These are phyloP conservation scores for Penicillium verrucosum DNA, from an alignment of 2,329 filamentous ascomycete genomes.

Conservation along the genomic window DNA sequence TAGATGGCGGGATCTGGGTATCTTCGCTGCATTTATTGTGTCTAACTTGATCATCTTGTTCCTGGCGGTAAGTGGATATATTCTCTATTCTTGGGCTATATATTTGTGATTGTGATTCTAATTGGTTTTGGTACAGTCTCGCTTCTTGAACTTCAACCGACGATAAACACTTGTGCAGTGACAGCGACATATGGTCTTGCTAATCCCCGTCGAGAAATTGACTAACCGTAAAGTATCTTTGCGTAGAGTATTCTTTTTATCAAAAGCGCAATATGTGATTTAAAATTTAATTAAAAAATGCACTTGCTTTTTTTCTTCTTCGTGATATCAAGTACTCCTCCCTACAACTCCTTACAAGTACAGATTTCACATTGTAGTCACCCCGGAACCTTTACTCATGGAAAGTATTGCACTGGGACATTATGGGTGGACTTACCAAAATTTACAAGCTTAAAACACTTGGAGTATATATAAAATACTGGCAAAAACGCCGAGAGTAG, in stretches of 20 bases:
- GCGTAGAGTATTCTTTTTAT: neutral
- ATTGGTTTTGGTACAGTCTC: slow-evolving; percentile 29
- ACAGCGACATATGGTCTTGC: neutral
- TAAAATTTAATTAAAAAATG: neutral
- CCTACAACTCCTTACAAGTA: no score
- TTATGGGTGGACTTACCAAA: neutral
- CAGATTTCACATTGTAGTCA: neutral
- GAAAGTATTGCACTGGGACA: neutral
- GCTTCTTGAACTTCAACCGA: slow-evolving; percentile 48
- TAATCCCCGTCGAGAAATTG: neutral
- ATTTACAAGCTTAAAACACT: neutral
- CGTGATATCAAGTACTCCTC: neutral
- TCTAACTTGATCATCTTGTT: slow-evolving; percentile 70
- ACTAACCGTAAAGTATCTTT: neutral
- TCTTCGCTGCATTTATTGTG: slow-evolving; percentile 70
- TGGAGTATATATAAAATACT: neutral
- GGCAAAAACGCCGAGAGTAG: neutral
- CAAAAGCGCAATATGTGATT: neutral
- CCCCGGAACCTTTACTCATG: neutral
- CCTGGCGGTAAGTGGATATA: slow-evolving; percentile 47
- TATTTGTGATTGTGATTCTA: slow-evolving; percentile 8
- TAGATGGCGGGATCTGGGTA: slow-evolving; percentile 80
- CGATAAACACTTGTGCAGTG: slow-evolving; percentile 25
- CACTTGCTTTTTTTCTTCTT: neutral
- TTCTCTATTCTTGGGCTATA: neutral